These are phyloP conservation scores for Monosporozyma servazzii DNA, from an alignment of 805 yeast species.

Conservation along the genomic window DNA sequence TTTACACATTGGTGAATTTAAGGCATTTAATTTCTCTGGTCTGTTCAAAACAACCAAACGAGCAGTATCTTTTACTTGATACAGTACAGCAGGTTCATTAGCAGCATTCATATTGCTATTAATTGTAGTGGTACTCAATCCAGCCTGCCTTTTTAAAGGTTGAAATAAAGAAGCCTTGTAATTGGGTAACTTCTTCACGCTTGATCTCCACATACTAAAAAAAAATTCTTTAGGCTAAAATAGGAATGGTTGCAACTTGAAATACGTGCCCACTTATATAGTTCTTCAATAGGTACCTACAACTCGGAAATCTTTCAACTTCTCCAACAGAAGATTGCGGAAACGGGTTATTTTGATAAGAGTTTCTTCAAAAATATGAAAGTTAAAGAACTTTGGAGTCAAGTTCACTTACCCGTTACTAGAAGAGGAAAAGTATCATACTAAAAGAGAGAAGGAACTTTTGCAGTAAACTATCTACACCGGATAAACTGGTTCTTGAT, in stretches of 20 bases:
- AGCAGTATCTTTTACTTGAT: constrained; percentile 37
- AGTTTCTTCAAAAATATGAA: neutral
- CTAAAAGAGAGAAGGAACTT: too few relatives aligned
- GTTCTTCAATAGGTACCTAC: neutral
- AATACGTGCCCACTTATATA: neutral
- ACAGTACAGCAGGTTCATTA: constrained; percentile 13
- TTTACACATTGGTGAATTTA: constrained; percentile 65
- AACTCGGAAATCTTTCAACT: neutral
- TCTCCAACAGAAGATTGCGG: neutral
- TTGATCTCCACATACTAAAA: neutral
- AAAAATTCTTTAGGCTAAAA: neutral
- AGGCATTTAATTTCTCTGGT: constrained; percentile 74
- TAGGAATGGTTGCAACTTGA: neutral
- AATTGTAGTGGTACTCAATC: neutral
- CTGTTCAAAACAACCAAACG: constrained; percentile 73
- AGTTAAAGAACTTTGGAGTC: neutral
- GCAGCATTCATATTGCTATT: neutral
- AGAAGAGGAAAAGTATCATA: neutral
- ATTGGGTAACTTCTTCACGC: neutral
- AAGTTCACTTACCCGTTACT: neutral
- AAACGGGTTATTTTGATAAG: neutral
- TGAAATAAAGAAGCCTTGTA: neutral
- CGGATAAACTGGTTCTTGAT: too few relatives aligned
- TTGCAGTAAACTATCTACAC: too few relatives aligned
- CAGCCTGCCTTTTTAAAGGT: neutral